Conservation (phyloP, 495 filamentous ascomycete species). For the Polyplosphaeria fusca region DNA sequence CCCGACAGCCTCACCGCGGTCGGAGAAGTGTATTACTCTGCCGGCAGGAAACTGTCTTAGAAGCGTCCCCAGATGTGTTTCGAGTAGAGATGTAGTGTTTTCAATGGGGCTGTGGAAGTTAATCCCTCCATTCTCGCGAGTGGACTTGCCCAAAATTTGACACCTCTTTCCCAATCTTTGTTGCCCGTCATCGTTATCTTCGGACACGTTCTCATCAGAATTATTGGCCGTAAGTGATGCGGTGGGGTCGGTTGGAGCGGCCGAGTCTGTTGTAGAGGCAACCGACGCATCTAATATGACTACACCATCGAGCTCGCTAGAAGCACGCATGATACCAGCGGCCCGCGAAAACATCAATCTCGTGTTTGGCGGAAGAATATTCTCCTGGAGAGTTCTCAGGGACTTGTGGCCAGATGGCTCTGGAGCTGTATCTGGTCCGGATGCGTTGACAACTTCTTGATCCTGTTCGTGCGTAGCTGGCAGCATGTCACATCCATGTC, state of each 20-base stretch:
- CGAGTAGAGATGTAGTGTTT: no score
- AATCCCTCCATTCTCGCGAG: no score
- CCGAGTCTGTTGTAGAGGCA: no score
- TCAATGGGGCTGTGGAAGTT: no score
- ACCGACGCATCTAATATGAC: conserved; percentile 21
- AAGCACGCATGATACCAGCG: conserved; percentile 21
- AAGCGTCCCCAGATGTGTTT: conserved; percentile 12
- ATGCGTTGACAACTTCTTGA: not conserved
- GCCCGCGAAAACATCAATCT: conserved; percentile 22
- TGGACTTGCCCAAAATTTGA: no score
- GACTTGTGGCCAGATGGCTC: not conserved
- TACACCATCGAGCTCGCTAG: conserved; percentile 24
- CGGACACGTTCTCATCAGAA: no score
- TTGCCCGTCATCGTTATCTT: no score
- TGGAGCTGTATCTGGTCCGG: not conserved
- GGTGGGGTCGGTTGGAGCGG: no score
- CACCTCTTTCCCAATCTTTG: no score
- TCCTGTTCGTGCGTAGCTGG: not conserved
- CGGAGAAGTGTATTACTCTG: conserved; percentile 11
- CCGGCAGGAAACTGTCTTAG: conserved; percentile 12
- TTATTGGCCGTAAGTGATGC: no score
- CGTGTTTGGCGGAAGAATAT: conserved; percentile 8
- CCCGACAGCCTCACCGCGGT: conserved; percentile 4
- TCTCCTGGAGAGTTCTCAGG: conserved; percentile 16
- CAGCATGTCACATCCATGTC: no score